Evolutionary conservation across 495 filamentous ascomycete genomes (phyloP).

Genomic region (Pseudomonodictys pantanalensis): DNA sequence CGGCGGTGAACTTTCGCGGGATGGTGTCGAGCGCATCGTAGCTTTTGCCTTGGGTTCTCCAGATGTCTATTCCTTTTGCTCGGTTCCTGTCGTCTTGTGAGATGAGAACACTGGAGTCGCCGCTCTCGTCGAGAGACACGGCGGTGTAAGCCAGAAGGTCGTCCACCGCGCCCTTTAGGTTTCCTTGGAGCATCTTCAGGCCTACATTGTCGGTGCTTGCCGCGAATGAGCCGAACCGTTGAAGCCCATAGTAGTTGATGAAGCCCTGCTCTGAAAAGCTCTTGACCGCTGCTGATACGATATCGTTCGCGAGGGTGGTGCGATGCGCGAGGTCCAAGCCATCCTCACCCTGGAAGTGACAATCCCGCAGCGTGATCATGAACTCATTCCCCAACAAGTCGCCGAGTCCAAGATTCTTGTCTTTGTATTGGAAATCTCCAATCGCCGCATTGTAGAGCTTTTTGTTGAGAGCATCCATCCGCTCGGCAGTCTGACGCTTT

Average conservation of each 20-base stretch:
- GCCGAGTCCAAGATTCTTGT: constrained; percentile 70
- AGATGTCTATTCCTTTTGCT: constrained; percentile 70
- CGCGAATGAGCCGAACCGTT: constrained; percentile 84
- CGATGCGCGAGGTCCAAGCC: constrained; percentile 42
- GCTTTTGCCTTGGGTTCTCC: constrained; percentile 56
- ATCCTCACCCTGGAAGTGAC: constrained; percentile 57
- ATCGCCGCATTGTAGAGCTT: constrained; percentile 62
- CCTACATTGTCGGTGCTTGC: constrained; percentile 80
- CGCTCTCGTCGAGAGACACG: constrained; percentile 45
- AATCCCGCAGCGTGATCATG: constrained; percentile 81
- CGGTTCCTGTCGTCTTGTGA: constrained; percentile 74
- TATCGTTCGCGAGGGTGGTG: constrained; percentile 44
- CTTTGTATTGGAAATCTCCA: constrained; percentile 74
- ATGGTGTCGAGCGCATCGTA: constrained; percentile 60
- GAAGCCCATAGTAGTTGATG: constrained; percentile 94
- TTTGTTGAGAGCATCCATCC: constrained; percentile 60
- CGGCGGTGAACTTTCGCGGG: constrained; percentile 80
- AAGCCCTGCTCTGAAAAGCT: constrained; percentile 67
- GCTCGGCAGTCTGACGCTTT: constrained; percentile 59
- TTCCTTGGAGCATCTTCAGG: constrained; percentile 72
- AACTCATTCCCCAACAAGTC: constrained; percentile 89
- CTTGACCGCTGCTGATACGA: constrained; percentile 56
- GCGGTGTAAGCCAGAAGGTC: constrained; percentile 67
- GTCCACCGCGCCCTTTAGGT: constrained; percentile 75
- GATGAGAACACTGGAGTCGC: constrained; percentile 32